These are phyloP conservation scores for Leucocoprinus birnbaumii DNA, from an alignment of 768 basidiomycete species.

Conservation along the genomic window DNA sequence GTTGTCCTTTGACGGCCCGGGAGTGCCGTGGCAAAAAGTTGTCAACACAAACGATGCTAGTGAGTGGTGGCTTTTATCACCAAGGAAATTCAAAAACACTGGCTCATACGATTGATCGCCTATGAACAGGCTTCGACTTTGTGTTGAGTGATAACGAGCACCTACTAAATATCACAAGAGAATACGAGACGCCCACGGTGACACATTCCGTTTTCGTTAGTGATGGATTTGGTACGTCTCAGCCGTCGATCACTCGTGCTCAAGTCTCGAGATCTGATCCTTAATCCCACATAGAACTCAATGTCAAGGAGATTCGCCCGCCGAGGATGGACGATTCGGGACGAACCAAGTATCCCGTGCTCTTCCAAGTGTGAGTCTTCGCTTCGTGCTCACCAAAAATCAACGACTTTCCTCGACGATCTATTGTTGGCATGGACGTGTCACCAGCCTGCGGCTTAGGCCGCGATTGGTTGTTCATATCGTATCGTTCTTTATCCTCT, in stretches of 20 bases:
- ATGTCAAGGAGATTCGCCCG: slow-evolving; percentile 88
- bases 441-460: too few species aligned
- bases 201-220: slow-evolving; percentile 69
- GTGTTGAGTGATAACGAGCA: slow-evolving; percentile 68
- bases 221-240: slow-evolving; percentile 72
- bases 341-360: slow-evolving; percentile 92
- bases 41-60: slow-evolving; percentile 47
- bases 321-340: slow-evolving; percentile 93
- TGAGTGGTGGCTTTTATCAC: slow-evolving; percentile 25
- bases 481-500: too few species aligned
- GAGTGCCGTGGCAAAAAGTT: slow-evolving; percentile 85
- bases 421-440: slow-evolving; percentile 1
- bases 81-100: background rate
- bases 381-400: background rate
- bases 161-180: slow-evolving; percentile 58
- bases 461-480: too few species aligned
- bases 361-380: slow-evolving; percentile 74
- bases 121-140: slow-evolving; percentile 53
- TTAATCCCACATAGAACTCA: slow-evolving; percentile 58
- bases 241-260: background rate
- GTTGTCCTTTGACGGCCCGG: slow-evolving; percentile 76
- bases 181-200: slow-evolving; percentile 72
- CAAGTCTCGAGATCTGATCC: background rate
- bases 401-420: background rate
- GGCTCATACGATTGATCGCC: slow-evolving; percentile 5